Percentiles rank a stretch among this genome's conserved stretches.
Conservation (phyloP, 2,329 filamentous ascomycete species). For the Aspergillus sp. region DNA sequence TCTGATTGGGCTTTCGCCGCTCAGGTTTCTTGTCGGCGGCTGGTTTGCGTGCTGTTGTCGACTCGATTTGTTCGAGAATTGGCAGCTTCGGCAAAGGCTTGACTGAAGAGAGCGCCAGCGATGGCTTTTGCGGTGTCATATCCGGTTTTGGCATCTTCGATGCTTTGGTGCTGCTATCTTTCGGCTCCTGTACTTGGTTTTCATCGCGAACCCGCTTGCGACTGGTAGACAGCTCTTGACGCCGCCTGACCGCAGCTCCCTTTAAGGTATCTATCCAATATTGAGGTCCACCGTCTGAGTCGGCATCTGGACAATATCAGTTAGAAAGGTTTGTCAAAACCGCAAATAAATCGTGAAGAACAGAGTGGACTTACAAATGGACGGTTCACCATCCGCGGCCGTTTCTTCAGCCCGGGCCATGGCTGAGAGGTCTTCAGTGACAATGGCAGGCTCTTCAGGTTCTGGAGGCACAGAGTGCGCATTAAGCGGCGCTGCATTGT, state of each 20-base stretch:
- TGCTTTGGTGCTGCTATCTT: constrained; percentile 13
- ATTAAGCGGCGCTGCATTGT: background rate
- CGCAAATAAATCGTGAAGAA: background rate
- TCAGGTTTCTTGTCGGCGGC: constrained; percentile 12
- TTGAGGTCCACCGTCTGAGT: constrained; percentile 5
- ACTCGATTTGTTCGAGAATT: constrained; percentile 24
- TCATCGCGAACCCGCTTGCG: constrained; percentile 23
- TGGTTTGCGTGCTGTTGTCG: constrained; percentile 17
- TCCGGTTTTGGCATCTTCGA: constrained; percentile 16
- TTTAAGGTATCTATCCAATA: constrained; percentile 13
- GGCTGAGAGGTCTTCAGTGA: background rate
- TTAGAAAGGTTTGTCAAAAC: background rate
- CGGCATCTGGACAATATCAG: constrained; percentile 2
- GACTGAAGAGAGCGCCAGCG: constrained; percentile 22
- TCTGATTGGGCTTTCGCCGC: constrained; percentile 14
- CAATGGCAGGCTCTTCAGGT: background rate
- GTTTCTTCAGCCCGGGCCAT: background rate
- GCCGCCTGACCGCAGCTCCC: constrained; percentile 16
- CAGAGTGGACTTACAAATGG: background rate
- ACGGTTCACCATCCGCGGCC: background rate
- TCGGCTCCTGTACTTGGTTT: constrained; percentile 6
- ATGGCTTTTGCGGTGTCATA: constrained; percentile 11
- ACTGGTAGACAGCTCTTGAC: constrained; percentile 10
- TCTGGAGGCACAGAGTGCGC: background rate
- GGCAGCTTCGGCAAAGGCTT: constrained; percentile 25